Percentiles rank a stretch among this genome's conserved stretches.
Evolutionary conservation across 805 yeast species (phyloP).

Genomic region (Spathaspora girioi): DNA sequence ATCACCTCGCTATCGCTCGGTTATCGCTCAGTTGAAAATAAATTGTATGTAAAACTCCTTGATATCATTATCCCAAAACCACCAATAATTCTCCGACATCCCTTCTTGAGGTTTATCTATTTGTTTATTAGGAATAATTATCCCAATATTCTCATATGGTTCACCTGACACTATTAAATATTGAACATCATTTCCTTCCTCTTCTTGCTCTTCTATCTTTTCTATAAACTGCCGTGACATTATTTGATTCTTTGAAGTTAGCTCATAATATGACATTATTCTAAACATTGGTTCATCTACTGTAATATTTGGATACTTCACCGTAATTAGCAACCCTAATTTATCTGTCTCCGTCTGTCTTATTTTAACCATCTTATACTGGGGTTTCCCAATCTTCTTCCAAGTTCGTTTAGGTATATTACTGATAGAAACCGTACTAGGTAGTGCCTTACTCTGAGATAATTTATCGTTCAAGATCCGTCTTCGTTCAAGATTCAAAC

Average conservation of each 20-base stretch:
- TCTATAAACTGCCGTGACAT: constrained; percentile 12
- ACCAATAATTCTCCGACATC: constrained; percentile 48
- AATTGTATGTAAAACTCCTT: constrained; percentile 70
- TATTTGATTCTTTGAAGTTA: constrained; percentile 35
- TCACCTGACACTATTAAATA: constrained; percentile 81
- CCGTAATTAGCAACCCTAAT: constrained; percentile 63
- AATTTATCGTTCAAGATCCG: constrained; percentile 32
- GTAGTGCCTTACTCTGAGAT: constrained; percentile 12
- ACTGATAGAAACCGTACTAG: constrained; percentile 24
- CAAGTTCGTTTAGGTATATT: constrained; percentile 45
- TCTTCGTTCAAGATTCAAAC: constrained; percentile 63
- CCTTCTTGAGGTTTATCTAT: constrained; percentile 30
- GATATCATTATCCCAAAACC: constrained; percentile 70
- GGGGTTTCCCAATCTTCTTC: constrained; percentile 70
- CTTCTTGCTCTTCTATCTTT: constrained; percentile 13
- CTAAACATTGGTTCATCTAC: constrained; percentile 66
- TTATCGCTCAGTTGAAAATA: constrained; percentile 37
- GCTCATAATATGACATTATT: constrained; percentile 77
- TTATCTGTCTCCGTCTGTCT: constrained; percentile 56
- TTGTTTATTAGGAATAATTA: constrained; percentile 67
- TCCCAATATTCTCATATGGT: constrained; percentile 80
- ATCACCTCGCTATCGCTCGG: too few species aligned
- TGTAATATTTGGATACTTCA: constrained; percentile 51
- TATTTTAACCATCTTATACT: constrained; percentile 63
- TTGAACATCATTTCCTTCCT: constrained; percentile 46